A percentile compares a stretch with the other conserved stretches of the same genome.
Conservation (phyloP, 352 stramenopile genomes). For the Phytophthora meadii region DNA sequence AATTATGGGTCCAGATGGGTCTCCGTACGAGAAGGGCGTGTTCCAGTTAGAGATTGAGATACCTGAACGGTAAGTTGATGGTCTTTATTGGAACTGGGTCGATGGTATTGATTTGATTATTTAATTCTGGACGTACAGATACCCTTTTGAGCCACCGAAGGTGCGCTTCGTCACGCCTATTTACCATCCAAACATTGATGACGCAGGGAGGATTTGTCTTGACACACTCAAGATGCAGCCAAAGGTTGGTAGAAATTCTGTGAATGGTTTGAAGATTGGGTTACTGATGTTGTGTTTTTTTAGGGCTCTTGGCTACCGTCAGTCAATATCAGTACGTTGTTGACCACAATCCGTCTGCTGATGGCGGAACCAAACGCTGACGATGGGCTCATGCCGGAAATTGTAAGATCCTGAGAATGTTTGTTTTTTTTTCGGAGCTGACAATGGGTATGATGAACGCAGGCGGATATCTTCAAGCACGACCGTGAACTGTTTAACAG, state of each 20-base stretch:
- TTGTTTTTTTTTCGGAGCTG: background rate
- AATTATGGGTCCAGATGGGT: constrained; percentile 81
- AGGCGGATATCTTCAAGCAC: constrained; percentile 86
- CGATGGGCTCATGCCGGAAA: constrained; percentile 91
- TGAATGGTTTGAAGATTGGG: background rate
- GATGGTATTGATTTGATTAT: background rate
- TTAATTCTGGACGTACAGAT: constrained; percentile 42
- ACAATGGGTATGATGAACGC: background rate
- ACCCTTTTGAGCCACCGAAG: constrained; percentile 86
- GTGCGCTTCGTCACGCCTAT: constrained; percentile 83
- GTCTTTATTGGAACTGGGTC: background rate
- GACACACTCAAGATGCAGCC: constrained; percentile 93
- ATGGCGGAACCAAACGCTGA: constrained; percentile 92
- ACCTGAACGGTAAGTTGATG: constrained; percentile 44
- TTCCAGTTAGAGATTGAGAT: constrained; percentile 82
- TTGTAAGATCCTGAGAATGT: constrained; percentile 47
- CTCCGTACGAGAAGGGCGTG: constrained; percentile 81
- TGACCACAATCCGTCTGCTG: constrained; percentile 91
- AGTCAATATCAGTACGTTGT: constrained; percentile 91
- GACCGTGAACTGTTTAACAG: constrained; percentile 73
- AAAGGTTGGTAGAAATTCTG: constrained; percentile 46
- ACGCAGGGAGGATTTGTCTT: constrained; percentile 89
- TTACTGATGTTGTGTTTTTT: constrained; percentile 5
- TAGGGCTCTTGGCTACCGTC: constrained; percentile 92
- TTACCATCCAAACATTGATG: constrained; percentile 89